These are phyloP conservation scores for Fennellomyces sp. DNA, from an alignment of 371 early-diverging fungal genomes.

Conservation along the genomic window DNA sequence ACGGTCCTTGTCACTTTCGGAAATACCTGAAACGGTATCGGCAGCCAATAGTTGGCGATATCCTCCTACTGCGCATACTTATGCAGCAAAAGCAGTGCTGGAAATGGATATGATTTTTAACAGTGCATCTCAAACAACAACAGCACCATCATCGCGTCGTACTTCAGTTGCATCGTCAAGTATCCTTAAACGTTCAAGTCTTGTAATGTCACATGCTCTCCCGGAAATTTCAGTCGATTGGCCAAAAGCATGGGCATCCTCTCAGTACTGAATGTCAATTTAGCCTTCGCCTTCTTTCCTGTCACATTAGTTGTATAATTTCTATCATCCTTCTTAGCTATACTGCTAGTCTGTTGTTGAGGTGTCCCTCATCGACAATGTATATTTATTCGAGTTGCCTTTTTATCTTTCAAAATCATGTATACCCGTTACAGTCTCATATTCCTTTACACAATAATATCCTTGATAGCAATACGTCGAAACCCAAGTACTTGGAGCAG, in stretches of 20 bases:
- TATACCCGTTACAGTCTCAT: too few relatives aligned
- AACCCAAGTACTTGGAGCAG: too few relatives aligned
- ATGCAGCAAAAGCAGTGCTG: conserved; percentile 5
- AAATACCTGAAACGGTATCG: neutral
- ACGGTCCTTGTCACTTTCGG: neutral
- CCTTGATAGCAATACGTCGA: too few relatives aligned
- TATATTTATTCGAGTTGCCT: too few relatives aligned
- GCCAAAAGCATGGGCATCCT: conserved; percentile 4
- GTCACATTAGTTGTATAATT: neutral
- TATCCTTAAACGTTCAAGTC: too few relatives aligned
- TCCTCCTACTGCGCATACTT: neutral
- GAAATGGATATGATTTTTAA: conserved; percentile 10
- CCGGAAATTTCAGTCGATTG: conserved; percentile 10
- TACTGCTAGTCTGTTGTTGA: too few relatives aligned
- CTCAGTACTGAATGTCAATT: neutral
- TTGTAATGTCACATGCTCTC: neutral
- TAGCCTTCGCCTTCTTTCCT: neutral
- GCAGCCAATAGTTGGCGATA: conserved; percentile 7
- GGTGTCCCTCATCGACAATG: too few relatives aligned
- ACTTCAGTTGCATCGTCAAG: neutral
- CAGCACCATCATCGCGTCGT: neutral
- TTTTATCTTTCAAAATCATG: too few relatives aligned
- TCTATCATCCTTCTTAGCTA: neutral
- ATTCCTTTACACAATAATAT: too few relatives aligned
- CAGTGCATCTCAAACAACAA: neutral